Conservation (phyloP, 169 alveolate genomes). For the Plasmodium relictum region DNA sequence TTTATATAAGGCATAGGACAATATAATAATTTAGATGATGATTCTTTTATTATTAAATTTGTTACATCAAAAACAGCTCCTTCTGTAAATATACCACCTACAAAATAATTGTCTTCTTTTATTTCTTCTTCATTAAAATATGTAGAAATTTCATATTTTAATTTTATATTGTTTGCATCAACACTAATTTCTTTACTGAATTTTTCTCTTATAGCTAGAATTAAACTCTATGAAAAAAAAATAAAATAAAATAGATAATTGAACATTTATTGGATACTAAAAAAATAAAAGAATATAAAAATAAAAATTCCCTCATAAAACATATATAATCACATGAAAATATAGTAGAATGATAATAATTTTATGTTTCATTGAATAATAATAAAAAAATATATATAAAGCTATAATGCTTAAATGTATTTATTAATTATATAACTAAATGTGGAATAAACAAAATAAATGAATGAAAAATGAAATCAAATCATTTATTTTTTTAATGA, state of each 20-base stretch:
- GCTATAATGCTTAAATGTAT: no score
- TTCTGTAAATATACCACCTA: constrained; percentile 62
- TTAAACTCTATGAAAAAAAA: constrained; percentile 29
- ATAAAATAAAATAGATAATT: no score
- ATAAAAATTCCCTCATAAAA: not conserved
- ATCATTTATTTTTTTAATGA: no score
- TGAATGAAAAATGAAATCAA: no score
- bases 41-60: constrained; percentile 48
- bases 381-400: no score
- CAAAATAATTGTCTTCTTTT: constrained; percentile 47
- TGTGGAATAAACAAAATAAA: not conserved
- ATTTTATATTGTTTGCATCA: constrained; percentile 52
- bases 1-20: constrained; percentile 70
- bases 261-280: no score
- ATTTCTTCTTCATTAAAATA: constrained; percentile 65
- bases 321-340: not conserved
- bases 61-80: constrained; percentile 66
- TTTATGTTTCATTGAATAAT: no score
- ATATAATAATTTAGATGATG: constrained; percentile 42
- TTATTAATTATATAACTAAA: not conserved
- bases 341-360: no score
- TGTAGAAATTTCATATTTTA: constrained; percentile 41
- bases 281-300: not conserved
- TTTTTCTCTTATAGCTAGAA: constrained; percentile 57
- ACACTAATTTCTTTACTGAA: constrained; percentile 40